Percentiles rank a stretch among this genome's conserved stretches.
Conservation (phyloP, 2,329 filamentous ascomycete species). For the Pyricularia grisea region DNA sequence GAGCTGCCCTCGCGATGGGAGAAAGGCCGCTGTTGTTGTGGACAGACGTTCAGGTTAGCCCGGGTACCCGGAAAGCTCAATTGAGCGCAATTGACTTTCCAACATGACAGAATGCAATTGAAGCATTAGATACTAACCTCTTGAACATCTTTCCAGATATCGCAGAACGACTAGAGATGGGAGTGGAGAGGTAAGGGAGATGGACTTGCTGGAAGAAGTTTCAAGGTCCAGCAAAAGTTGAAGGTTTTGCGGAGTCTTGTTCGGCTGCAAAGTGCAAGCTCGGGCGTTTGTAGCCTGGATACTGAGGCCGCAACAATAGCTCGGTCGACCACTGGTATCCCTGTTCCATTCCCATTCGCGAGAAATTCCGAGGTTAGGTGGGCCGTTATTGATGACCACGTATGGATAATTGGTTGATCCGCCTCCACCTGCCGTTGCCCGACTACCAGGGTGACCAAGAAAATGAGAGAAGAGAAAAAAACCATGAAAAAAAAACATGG, state of each 20-base stretch:
- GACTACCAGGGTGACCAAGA: neutral
- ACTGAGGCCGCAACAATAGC: neutral
- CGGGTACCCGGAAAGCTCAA: constrained; percentile 32
- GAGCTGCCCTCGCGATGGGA: constrained; percentile 53
- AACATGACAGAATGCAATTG: constrained; percentile 15
- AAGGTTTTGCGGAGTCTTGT: constrained; percentile 4
- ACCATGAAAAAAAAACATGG: neutral
- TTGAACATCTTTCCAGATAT: constrained; percentile 74
- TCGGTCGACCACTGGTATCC: neutral
- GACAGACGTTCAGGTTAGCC: constrained; percentile 11
- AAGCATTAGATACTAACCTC: constrained; percentile 50
- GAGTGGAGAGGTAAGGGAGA: constrained; percentile 44
- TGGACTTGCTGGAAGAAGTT: constrained; percentile 32
- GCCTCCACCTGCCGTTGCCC: neutral
- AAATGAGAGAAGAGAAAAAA: neutral
- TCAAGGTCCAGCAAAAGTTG: constrained; percentile 6
- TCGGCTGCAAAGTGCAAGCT: constrained; percentile 1
- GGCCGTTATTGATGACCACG: neutral
- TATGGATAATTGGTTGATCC: constrained; percentile 1
- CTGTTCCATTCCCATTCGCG: neutral
- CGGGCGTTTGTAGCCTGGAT: neutral
- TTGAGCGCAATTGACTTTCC: constrained; percentile 36
- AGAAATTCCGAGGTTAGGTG: neutral
- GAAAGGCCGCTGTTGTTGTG: constrained; percentile 51
- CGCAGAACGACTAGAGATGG: constrained; percentile 52